Percentiles rank a stretch among this genome's conserved stretches.
phyloP scores from a whole-genome alignment of 176 grass and related monocot species.

The Ampelocalamus luodianensis region DNA sequence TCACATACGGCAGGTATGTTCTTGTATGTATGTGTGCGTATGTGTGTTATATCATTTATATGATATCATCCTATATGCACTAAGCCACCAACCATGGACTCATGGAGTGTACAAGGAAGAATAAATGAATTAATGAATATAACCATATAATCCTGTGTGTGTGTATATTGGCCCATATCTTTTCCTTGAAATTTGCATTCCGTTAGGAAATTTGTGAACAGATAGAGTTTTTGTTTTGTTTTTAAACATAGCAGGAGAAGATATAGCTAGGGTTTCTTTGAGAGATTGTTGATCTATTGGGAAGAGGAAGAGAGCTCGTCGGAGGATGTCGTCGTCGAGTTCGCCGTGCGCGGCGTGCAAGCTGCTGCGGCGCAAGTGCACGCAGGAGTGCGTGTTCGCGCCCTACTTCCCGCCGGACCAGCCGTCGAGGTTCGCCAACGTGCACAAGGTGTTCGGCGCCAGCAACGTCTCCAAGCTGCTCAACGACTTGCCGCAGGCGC shows the following conservation, averaged over 20 bases:
- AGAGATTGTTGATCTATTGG: neutral
- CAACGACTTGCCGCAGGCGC: constrained; percentile 54
- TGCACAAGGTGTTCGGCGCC: constrained; percentile 90
- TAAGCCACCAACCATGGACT: neutral
- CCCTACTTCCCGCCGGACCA: constrained; percentile 97
- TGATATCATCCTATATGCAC: neutral
- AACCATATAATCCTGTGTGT: neutral
- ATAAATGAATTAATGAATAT: neutral
- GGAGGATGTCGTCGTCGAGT: constrained; percentile 59
- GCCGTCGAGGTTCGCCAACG: constrained; percentile 72
- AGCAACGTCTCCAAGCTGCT: constrained; percentile 96
- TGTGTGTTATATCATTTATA: neutral
- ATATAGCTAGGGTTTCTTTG: constrained; percentile 37
- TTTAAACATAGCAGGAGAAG: constrained; percentile 7
- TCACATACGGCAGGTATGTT: neutral
- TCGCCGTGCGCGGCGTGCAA: constrained; percentile 97
- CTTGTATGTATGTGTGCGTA: neutral
- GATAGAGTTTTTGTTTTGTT: neutral
- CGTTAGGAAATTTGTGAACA: neutral
- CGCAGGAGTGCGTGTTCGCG: constrained; percentile 76
- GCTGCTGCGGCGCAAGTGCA: constrained; percentile 86
- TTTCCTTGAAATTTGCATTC: constrained; percentile 11
- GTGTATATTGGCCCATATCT: neutral
- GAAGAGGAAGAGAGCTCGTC: neutral
- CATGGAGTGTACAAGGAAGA: neutral